Evolutionary conservation across 192 early-diverging fungal species (phyloP).

Genomic region (Rhizophagus prolifer): DNA sequence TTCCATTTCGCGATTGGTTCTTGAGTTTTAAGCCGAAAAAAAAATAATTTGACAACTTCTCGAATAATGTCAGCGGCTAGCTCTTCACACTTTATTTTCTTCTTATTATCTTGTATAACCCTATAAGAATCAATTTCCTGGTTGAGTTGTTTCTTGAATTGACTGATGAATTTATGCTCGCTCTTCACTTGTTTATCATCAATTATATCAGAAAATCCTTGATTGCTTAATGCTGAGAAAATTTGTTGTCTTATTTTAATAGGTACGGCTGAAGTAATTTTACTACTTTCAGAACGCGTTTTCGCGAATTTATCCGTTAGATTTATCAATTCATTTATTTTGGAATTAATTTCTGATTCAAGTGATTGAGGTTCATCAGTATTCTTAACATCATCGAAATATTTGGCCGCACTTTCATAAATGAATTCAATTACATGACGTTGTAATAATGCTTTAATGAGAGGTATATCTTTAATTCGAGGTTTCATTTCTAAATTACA

Average conservation of each 20-base stretch:
- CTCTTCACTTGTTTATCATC: neutral
- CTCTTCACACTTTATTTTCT: neutral
- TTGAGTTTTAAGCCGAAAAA: neutral
- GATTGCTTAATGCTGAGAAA: neutral
- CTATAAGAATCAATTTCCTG: neutral
- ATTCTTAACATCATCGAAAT: neutral
- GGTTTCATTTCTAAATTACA: neutral
- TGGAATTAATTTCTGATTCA: neutral
- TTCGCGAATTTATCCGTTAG: neutral
- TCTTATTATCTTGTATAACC: neutral
- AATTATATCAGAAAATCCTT: neutral
- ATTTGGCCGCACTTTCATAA: neutral
- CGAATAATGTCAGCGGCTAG: neutral
- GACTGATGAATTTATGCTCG: neutral
- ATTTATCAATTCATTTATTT: neutral
- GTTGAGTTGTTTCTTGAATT: neutral
- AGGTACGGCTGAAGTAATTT: neutral
- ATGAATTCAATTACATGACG: neutral
- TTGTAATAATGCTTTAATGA: neutral
- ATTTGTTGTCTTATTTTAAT: constrained; percentile 21
- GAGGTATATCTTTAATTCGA: neutral
- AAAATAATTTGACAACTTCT: neutral
- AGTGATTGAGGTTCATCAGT: neutral
- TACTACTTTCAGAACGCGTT: neutral
- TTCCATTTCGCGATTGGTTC: neutral